phyloP scores from a whole-genome alignment of 2,329 filamentous ascomycete genomes.

The Raffaelea arxii region DNA sequence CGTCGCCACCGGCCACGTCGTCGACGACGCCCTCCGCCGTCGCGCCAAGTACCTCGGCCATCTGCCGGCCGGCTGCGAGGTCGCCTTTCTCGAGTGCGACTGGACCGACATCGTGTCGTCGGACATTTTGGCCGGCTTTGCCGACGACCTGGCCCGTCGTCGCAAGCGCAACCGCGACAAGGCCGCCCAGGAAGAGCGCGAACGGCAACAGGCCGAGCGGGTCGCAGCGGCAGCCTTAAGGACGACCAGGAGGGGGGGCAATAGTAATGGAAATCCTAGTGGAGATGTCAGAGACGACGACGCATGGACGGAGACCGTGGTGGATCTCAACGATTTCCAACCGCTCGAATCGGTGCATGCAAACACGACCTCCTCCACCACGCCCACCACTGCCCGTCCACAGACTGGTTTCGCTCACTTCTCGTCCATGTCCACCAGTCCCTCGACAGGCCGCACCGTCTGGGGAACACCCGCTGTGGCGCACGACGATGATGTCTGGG shows the following conservation, averaged over 20 bases:
- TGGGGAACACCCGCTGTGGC: slow-evolving; percentile 79
- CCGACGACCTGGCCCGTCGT: slow-evolving; percentile 64
- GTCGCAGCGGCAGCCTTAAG: slow-evolving; percentile 61
- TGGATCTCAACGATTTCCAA: slow-evolving; percentile 55
- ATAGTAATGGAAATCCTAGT: background rate
- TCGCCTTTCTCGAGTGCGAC: slow-evolving; percentile 86
- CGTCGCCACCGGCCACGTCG: slow-evolving; percentile 76
- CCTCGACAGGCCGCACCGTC: slow-evolving; percentile 63
- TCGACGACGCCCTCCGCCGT: slow-evolving; percentile 76
- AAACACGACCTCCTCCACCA: slow-evolving; percentile 24
- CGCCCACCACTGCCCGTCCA: slow-evolving; percentile 16
- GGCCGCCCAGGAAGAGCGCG: slow-evolving; percentile 75
- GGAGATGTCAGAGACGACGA: too few species aligned
- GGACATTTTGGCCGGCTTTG: slow-evolving; percentile 66
- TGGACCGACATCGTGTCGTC: slow-evolving; percentile 82
- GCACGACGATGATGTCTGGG: slow-evolving; percentile 13
- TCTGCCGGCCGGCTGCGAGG: slow-evolving; percentile 80
- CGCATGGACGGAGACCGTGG: too few species aligned
- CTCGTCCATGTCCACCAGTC: slow-evolving; percentile 72
- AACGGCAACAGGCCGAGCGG: slow-evolving; percentile 71
- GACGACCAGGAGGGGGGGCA: slow-evolving; percentile 1
- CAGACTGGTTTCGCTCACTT: slow-evolving; percentile 56
- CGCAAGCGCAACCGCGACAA: slow-evolving; percentile 75
- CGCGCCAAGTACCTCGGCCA: slow-evolving; percentile 81
- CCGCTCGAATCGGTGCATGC: too few species aligned